phyloP scores from a whole-genome alignment of 116 monocot genomes.

The Cymodocea nodosa region DNA sequence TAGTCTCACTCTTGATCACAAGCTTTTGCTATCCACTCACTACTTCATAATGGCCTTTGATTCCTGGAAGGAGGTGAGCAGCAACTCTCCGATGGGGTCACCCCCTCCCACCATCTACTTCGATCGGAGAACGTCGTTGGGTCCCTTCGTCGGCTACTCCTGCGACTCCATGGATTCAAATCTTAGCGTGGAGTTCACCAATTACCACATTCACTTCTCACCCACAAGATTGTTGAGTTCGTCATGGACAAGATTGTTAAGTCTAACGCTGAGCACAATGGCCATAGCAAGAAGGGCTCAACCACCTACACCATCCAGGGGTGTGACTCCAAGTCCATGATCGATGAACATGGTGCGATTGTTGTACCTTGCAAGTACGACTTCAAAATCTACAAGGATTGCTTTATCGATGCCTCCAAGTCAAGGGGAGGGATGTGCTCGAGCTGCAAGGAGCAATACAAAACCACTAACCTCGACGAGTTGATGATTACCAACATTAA shows the following conservation, averaged over 20 bases:
- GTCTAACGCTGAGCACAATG: neutral
- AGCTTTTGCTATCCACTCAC: too few relatives aligned
- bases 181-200: constrained; percentile 29
- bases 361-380: constrained; percentile 56
- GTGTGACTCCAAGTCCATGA: constrained; percentile 6
- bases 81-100: neutral
- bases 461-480: constrained; percentile 49
- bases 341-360: constrained; percentile 19
- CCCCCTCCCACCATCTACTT: constrained; percentile 21
- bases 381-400: constrained; percentile 78
- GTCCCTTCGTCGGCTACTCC: constrained; percentile 59
- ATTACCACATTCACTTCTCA: constrained; percentile 60
- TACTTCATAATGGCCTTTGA: neutral
- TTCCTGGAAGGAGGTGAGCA: neutral
- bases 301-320: constrained; percentile 14
- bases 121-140: constrained; percentile 36
- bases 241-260: constrained; percentile 53
- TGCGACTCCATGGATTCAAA: constrained; percentile 38
- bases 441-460: constrained; percentile 76
- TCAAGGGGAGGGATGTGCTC: constrained; percentile 45
- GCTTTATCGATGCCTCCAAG: constrained; percentile 53
- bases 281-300: constrained; percentile 7
- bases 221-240: constrained; percentile 53
- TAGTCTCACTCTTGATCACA: too few relatives aligned
- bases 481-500: constrained; percentile 12